Base-by-base conservation (phyloP, 108 stramenopile species). In the Nitzschia sp. region DNA sequence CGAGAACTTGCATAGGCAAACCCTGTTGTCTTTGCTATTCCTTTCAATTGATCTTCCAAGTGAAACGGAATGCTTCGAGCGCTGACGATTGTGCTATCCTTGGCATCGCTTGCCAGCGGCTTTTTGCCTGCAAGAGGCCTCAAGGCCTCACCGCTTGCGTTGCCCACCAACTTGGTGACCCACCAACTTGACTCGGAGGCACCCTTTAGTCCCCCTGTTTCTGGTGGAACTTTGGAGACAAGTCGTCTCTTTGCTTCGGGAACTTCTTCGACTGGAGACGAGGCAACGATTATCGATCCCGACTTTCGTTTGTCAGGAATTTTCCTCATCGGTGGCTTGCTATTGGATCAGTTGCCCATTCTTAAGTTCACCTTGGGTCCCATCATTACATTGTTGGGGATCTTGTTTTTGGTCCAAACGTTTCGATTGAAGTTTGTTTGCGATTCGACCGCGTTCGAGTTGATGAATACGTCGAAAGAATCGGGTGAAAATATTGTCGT, bases 401-500 rank as follows among this genome's bases (percentile, higher is more conserved):
- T 82, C 11, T 54, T 91, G 19, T 85, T 91, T 74, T 68, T 86
- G 13, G 81, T 91, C 0, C 86, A 88, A 74, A 82, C 90, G 18
- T 73, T 73, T 32, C 76, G 90, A 13, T 51, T 91, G 24, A 81
- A 85, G 30, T 88, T 91, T 78, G 80, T 82, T 0, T 88, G 87
- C 49, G 83, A 84, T 59, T 68, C 72, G 21, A 72, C 31, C 3
- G 38, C 69, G 56, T 84, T 89, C 59, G 74, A 81, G 28, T 56
- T 89, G 49, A 64, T 66, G 46, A 63, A 71, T 31, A 29, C 59
- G 32, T 56, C 45, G 15, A 54, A 66, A 19, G 70, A 74, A 48
- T 59, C 71, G 28, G 89, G 89, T 54, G 89, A 90, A 33, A 93
- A 93, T 46, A 51, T 93, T 42, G 76, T 93, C 28, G 89, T 90